These are phyloP conservation scores for Populus deltoides DNA, from an alignment of 345 rosid species.

Conservation along the genomic window DNA sequence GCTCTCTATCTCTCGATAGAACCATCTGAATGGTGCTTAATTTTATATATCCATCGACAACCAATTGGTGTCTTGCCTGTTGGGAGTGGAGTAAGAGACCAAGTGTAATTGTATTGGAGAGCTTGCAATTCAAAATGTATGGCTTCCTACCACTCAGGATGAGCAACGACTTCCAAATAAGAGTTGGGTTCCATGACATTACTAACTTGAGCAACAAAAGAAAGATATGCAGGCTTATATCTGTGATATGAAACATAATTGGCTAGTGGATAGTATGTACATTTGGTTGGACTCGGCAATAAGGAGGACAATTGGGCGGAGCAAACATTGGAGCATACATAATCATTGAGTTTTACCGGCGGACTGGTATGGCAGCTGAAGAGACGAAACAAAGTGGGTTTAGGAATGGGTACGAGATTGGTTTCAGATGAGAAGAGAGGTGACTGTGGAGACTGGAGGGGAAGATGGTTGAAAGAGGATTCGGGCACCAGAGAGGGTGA, in stretches of 20 bases:
- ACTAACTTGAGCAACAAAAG: neutral
- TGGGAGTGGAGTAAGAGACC: neutral
- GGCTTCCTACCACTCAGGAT: neutral
- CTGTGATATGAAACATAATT: neutral
- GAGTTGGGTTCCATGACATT: neutral
- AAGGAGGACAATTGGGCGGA: neutral
- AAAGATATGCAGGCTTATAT: neutral
- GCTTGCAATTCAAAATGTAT: neutral
- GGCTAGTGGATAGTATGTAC: neutral
- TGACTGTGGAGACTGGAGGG: fast-evolving
- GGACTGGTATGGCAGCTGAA: neutral
- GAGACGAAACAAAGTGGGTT: neutral
- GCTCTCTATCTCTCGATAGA: neutral
- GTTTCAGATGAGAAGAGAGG: too few species aligned
- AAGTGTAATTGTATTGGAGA: neutral
- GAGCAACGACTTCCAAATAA: neutral
- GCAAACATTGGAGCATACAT: neutral
- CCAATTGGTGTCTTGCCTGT: neutral
- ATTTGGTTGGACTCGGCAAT: neutral
- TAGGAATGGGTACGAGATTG: neutral
- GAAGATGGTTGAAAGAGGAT: too few species aligned
- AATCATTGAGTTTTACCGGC: neutral
- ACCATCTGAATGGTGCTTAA: neutral
- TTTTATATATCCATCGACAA: neutral
- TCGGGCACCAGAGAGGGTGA: too few species aligned